Evolutionary conservation across 2,329 filamentous ascomycete species (phyloP).

Genomic region (Cladosporium sp.): DNA sequence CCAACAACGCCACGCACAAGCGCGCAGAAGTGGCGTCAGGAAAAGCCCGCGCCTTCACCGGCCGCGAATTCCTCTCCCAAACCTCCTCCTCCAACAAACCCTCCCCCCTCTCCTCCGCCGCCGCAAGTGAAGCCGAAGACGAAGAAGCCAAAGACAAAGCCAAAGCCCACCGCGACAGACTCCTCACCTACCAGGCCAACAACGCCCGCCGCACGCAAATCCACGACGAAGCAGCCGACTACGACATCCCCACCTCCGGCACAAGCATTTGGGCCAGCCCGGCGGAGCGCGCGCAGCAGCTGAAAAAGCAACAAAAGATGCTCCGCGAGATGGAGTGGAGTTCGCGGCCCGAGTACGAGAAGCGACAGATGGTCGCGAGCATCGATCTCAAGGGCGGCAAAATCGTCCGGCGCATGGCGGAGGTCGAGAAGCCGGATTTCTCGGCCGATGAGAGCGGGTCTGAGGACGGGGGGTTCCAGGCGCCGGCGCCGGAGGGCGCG

Average conservation of each 20-base stretch:
- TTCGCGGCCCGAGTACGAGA: constrained; percentile 80
- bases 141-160: constrained; percentile 63
- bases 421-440: constrained; percentile 52
- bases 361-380: constrained; percentile 75
- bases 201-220: constrained; percentile 81
- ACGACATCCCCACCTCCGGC: constrained; percentile 56
- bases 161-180: constrained; percentile 71
- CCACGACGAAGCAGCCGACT: constrained; percentile 77
- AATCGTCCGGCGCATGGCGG: constrained; percentile 66
- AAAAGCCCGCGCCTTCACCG: constrained; percentile 33
- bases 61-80: constrained; percentile 33
- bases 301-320: constrained; percentile 81
- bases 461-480: constrained; percentile 12
- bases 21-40: constrained; percentile 56
- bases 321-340: constrained; percentile 84
- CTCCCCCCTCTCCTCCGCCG: constrained; percentile 31
- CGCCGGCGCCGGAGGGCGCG: constrained; percentile 28
- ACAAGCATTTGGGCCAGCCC: constrained; percentile 79
- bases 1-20: constrained; percentile 66
- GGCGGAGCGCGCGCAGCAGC: constrained; percentile 72
- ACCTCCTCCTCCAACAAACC: constrained; percentile 31
- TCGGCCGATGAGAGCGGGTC: constrained; percentile 39
- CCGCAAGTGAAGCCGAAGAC: constrained; percentile 27
- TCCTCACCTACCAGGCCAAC: constrained; percentile 77
- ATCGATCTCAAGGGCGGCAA: constrained; percentile 76